Base-by-base conservation (phyloP, 2,329 filamentous ascomycete species). In the Pseudogymnoascus sp. region DNA sequence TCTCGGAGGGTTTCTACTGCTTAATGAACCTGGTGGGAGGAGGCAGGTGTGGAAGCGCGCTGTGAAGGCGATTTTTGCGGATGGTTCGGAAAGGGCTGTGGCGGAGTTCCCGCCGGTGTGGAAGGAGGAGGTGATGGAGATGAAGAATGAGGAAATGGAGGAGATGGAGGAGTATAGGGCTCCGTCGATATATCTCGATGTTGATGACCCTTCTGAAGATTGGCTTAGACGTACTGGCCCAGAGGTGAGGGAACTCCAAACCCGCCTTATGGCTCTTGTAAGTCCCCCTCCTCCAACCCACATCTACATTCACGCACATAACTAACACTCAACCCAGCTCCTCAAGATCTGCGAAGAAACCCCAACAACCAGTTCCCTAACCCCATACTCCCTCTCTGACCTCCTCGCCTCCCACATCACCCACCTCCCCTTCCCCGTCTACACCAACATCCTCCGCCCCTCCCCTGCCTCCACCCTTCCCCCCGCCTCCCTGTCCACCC, bases 1-100 rank as follows among this genome's bases (percentile, higher is more conserved):
- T 22, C 72, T 92, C 1, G 77, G 81, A 57, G 77, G 76, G 61
- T 91, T 22, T 90, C 67, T 72, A 87, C 60, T 72, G 73, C 22
- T 59, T 25, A 50, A 39, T 32, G 32, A 34, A 70, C 57, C 58
- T 69, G 18, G 62, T 63, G 3, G 76, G 79, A 50, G 69, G 74
- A 37, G 74, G 73, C 62, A 71, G 78, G 50, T 77, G n/a, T 57
- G 32, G 47, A 68, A 79, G 62, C 78, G 81, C 34, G 80, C 91
- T 9, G 76, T 89, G 62, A 82, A 82, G 64, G 86, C 88, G 1
- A 76, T 91, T 5, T 81, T 91, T 60, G 85, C 87, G 0, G 84
- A 88, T 65, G 88, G 86, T 1, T 76, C 75, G 28, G 70, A 76
- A n/a, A 73, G 81, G 14, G 77, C 76, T 2, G 71, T 79, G 39